Evolutionary conservation across 306 rosid species (phyloP).

Genomic region (Vigna mungo): DNA sequence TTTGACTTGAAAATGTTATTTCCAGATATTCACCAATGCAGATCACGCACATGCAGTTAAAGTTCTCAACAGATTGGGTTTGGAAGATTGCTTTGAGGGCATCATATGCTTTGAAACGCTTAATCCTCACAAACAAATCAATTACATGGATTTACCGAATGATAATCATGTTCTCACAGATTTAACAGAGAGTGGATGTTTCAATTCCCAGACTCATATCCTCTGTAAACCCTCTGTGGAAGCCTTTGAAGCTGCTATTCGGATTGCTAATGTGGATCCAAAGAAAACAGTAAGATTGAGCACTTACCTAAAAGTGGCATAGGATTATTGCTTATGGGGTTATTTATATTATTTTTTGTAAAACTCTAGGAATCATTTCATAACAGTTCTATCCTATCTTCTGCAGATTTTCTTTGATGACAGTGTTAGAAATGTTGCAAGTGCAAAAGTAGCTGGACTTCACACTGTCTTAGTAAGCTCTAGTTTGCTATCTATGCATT

Average conservation of each 20-base stretch:
- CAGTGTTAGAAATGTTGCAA: constrained; percentile 77
- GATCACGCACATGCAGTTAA: constrained; percentile 73
- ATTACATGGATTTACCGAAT: not conserved
- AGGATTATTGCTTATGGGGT: constrained; percentile 9
- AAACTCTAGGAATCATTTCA: constrained; percentile 33
- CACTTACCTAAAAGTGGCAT: not conserved
- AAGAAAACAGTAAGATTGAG: constrained; percentile 63
- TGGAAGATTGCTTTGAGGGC: constrained; percentile 89
- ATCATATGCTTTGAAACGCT: constrained; percentile 91
- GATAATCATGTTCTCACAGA: constrained; percentile 16
- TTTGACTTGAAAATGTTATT: constrained; percentile 27
- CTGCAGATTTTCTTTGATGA: constrained; percentile 87
- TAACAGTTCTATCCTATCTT: constrained; percentile 21
- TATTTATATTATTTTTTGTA: not conserved
- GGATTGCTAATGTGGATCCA: constrained; percentile 66
- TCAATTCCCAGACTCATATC: constrained; percentile 46
- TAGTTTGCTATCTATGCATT: constrained; percentile 28
- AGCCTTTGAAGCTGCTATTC: constrained; percentile 75
- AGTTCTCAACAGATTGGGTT: constrained; percentile 67
- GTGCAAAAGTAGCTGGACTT: constrained; percentile 81
- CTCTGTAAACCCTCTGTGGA: constrained; percentile 80
- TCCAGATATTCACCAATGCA: constrained; percentile 85
- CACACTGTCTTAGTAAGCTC: constrained; percentile 78
- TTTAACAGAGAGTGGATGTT: constrained; percentile 17
- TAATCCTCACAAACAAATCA: constrained; percentile 57